A percentile compares a stretch with the other conserved stretches of the same genome.
These are phyloP conservation scores for Rosa hybrid DNA, from an alignment of 331 rosid genomes.

Conservation along the genomic window DNA sequence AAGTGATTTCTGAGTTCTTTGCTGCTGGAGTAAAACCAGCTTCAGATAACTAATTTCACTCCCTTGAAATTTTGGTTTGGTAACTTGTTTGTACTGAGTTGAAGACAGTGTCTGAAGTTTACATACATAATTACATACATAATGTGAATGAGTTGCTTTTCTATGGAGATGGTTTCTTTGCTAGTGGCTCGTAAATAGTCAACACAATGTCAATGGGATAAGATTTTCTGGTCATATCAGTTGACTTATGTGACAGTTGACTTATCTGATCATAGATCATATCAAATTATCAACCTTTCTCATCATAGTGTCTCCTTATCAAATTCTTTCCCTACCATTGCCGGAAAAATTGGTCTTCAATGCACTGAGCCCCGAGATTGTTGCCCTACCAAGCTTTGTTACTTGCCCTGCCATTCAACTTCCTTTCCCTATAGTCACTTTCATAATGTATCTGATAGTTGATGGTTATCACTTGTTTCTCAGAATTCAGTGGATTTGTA, in stretches of 20 bases:
- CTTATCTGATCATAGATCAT: neutral
- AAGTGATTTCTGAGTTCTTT: slow-evolving; percentile 69
- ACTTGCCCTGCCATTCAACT: neutral
- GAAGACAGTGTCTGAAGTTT: neutral
- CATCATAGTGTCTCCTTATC: slow-evolving; percentile 2
- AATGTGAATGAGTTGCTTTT: neutral
- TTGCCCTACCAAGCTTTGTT: neutral
- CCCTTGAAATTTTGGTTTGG: neutral
- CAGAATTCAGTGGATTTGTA: neutral
- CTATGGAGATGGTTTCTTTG: neutral
- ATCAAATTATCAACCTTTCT: neutral
- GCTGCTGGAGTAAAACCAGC: slow-evolving; percentile 48
- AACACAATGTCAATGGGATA: neutral
- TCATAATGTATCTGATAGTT: neutral
- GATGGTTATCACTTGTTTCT: neutral
- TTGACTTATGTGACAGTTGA: neutral
- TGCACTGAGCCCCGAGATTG: neutral
- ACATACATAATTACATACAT: neutral
- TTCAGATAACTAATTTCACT: slow-evolving; percentile 23
- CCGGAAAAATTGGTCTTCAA: neutral
- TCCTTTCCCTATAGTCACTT: neutral
- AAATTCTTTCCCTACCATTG: neutral
- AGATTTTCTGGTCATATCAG: neutral
- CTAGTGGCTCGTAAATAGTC: neutral
- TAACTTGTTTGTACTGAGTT: neutral